Base-by-base conservation (phyloP, 106 monocot genomes). In the Acorus gramineus region DNA sequence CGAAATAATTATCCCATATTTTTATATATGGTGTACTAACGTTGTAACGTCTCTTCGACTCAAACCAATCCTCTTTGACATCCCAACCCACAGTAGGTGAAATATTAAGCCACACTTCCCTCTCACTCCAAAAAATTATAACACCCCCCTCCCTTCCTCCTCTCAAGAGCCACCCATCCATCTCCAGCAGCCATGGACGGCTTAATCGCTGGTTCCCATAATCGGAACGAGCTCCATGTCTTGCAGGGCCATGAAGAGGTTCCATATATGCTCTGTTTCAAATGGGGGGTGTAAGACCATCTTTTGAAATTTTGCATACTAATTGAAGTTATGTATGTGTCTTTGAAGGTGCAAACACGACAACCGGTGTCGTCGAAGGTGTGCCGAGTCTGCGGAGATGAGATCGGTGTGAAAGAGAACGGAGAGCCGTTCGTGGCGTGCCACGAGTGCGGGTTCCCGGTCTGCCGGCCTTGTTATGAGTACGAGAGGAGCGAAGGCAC, bases 401-500 rank as follows among this genome's bases (percentile, higher is more conserved):
- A 80, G 53, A 66, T 87, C 12, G 83, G 83, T 4, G 14, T 72
- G 44, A 70, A 56, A 72, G 74, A 72, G 48, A 68, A 87, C 11
- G 80, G 87, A 6, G 67, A 83, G 63, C 43, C 59, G 49, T 87
- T 87, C 53, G 83, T 80, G 11, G 87, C 87, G 3, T 87, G 87
- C 74, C 11, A 68, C 53, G 87, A 69, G 57, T 87, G 87, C 57
- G 83, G 87, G 4, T 83, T 87, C 58, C 87, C 80, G 2, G 83
- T 87, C 12, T 87, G 87, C 71, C 61, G 47, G 66, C 80, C 80
- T 4, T 87, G 87, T 12, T 83, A 87, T 12, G 83, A 83, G 61
- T 87, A 87, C 52, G 87, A 87, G 66, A 71, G 87, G 49, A 67
- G 74, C 5, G 80, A 87, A 43, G 87, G 87, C 12, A 72, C n/a